Base-by-base conservation (phyloP, 768 basidiomycete genomes). In the Amanita jacksonii region DNA sequence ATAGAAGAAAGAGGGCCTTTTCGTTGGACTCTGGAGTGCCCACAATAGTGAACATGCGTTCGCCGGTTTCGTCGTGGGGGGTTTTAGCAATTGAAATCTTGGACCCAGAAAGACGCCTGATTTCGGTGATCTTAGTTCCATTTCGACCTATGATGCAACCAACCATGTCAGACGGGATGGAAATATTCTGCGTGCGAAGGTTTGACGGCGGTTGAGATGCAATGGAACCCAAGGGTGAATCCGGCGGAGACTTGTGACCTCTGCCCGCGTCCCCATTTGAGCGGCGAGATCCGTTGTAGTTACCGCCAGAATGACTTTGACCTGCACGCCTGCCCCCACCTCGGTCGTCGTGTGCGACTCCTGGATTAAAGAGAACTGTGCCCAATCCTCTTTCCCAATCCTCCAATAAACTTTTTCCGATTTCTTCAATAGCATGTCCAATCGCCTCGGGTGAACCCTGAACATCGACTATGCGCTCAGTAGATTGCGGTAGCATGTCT, bases 111-210 rank as follows among this genome's bases (percentile, higher is more conserved):
- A 98, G 79, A 46, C 94, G 87, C 55, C 96, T 88, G 60, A 99
- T 99, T 65, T 99, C 96, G 41, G 94, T 98, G 56, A 99, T 99
- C 75, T 98, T 98, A 52, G 89, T 86, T 23, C 94, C 94, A 61
- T 84, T 89, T 51, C 92, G 87, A 48, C 94, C 94, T 56, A 97
- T 98, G 67, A 86, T 88, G 60, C 86, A 89, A 47, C 83, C 93
- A 50, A 99, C 96, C 96, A 99, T 99, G 69, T 99, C 96, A 51
- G 87, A 88, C 28, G 96, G 96, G 57, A 99, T 98, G 54, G 96
- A 94, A 54, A 99, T 98, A 65, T 94, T 97, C 67, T 99, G 96
- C 8, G 96, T 98, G 51, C 93, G 85, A 52, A 98, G 74, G 63
- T 93, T 93, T 38, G 86, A 74, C 24, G 77, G 69, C 22, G 73